phyloP scores from a whole-genome alignment of 2,329 filamentous ascomycete species.

The Fusarium anguioides region DNA sequence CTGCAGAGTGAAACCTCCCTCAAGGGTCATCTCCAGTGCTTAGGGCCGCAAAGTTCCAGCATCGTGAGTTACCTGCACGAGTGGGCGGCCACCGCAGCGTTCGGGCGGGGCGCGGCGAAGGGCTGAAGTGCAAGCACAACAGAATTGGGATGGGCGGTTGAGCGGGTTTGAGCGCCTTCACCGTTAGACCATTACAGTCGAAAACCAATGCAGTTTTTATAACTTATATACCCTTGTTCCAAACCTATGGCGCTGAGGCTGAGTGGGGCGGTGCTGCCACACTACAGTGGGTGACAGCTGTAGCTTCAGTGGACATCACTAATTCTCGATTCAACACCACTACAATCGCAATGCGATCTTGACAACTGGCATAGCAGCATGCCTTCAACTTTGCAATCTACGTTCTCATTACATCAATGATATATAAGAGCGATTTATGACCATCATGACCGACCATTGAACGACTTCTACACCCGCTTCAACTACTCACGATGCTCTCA shows the following conservation, averaged over 20 bases:
- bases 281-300: background rate
- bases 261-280: background rate
- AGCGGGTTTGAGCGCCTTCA: conserved; percentile 67
- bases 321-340: conserved; percentile 1
- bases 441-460: conserved; percentile 11
- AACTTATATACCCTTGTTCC: conserved; percentile 34
- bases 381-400: no score
- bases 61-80: conserved; percentile 76
- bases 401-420: no score
- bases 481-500: conserved; percentile 65
- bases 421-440: background rate
- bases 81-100: conserved; percentile 73
- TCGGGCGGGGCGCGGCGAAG: conserved; percentile 73
- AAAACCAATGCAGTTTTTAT: conserved; percentile 5
- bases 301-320: conserved; percentile 2
- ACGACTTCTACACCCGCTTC: background rate
- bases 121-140: conserved; percentile 54
- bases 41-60: conserved; percentile 65
- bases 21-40: conserved; percentile 76
- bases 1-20: conserved; percentile 80
- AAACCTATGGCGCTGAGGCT: background rate
- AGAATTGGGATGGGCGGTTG: conserved; percentile 62
- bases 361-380: no score
- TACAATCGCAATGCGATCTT: background rate
- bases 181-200: conserved; percentile 73